phyloP scores from a whole-genome alignment of 306 rosid species.

The Sicyos edulis region DNA sequence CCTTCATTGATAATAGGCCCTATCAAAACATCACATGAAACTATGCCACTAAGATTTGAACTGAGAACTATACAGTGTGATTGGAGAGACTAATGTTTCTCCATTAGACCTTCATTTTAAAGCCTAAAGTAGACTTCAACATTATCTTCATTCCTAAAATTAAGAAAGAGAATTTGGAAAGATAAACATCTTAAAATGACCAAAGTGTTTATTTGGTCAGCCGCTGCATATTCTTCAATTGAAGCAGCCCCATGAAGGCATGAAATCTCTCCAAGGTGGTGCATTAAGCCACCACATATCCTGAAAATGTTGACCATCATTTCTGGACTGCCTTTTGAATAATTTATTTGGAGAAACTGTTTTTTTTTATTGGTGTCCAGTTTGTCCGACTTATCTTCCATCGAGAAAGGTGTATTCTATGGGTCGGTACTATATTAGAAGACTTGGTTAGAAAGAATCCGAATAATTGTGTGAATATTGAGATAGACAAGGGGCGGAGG shows the following conservation, averaged over 20 bases:
- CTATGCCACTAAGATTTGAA: too few species aligned
- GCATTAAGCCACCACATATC: neutral
- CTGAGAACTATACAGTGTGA: neutral
- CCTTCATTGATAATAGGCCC: too few species aligned
- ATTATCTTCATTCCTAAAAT: neutral
- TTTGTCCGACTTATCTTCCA: neutral
- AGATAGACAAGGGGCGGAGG: neutral
- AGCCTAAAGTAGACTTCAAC: neutral
- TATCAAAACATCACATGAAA: too few species aligned
- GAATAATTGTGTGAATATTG: neutral
- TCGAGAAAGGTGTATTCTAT: neutral
- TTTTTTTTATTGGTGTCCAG: neutral
- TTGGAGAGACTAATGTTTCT: neutral
- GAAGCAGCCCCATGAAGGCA: neutral
- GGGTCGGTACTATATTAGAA: neutral
- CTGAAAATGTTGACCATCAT: neutral
- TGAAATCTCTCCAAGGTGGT: conserved; percentile 1
- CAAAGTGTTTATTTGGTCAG: neutral
- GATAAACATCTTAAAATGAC: neutral
- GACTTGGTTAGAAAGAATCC: neutral
- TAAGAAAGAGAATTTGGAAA: neutral
- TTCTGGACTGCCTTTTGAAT: neutral
- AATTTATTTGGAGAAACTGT: neutral
- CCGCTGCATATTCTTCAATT: neutral
- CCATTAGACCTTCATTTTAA: neutral